Evolutionary conservation across 805 yeast genomes (phyloP).

Genomic region (Pichia scutulata): DNA sequence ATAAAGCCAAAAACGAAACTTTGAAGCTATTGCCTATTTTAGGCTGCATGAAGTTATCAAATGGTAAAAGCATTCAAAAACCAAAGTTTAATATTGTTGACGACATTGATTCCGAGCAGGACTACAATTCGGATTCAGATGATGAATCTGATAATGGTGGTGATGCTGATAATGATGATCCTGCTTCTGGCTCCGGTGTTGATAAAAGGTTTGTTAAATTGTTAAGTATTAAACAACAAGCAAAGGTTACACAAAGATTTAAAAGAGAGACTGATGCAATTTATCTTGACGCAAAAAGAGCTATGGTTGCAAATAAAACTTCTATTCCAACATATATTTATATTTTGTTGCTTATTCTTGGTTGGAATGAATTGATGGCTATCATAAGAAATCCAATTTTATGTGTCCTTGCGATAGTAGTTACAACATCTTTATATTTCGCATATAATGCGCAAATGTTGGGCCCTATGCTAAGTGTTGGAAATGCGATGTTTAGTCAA

Average conservation of each 20-base stretch:
- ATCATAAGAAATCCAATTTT: conserved; percentile 80
- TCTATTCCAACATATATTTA: conserved; percentile 82
- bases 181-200: conserved; percentile 28
- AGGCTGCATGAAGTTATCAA: conserved; percentile 44
- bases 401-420: conserved; percentile 51
- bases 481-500: conserved; percentile 49
- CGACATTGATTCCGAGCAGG: conserved; percentile 31
- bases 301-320: conserved; percentile 67
- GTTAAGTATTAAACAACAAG: conserved; percentile 49
- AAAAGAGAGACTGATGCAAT: conserved; percentile 71
- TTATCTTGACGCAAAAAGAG: conserved; percentile 82
- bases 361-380: conserved; percentile 95
- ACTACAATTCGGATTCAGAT: conserved; percentile 22
- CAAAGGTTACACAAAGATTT: conserved; percentile 48
- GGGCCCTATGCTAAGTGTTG: conserved; percentile 63
- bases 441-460: conserved; percentile 65
- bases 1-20: conserved; percentile 52
- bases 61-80: conserved; percentile 42
- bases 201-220: conserved; percentile 46
- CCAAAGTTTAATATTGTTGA: conserved; percentile 26
- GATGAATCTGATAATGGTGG: conserved; percentile 24
- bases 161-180: conserved; percentile 32
- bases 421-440: conserved; percentile 55
- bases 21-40: conserved; percentile 50
- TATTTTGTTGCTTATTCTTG: conserved; percentile 61